These are phyloP conservation scores for Diaporthe caulivora DNA, from an alignment of 2,329 filamentous ascomycete genomes.

Conservation along the genomic window DNA sequence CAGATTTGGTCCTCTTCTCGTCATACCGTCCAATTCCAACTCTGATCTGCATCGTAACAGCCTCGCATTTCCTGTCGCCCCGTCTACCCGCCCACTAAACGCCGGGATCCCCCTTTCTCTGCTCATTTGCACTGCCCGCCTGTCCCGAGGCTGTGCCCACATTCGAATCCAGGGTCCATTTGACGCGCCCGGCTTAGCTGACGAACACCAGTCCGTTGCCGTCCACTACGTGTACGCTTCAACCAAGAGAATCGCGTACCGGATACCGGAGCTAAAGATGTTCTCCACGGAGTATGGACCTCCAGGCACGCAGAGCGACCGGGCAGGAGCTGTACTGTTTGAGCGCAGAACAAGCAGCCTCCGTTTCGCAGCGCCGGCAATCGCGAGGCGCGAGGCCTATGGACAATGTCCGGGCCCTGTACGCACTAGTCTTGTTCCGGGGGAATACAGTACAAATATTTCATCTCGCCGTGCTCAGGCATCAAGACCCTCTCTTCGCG, in stretches of 20 bases:
- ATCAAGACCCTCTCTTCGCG: background rate
- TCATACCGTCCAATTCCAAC: constrained; percentile 17
- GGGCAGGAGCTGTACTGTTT: background rate
- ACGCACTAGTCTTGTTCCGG: background rate
- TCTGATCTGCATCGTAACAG: constrained; percentile 24
- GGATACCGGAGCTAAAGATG: background rate
- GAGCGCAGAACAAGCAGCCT: background rate
- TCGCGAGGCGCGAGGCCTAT: constrained; percentile 16
- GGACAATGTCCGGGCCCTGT: constrained; percentile 15
- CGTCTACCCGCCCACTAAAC: constrained; percentile 17
- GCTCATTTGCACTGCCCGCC: constrained; percentile 27
- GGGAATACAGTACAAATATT: background rate
- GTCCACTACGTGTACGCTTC: background rate
- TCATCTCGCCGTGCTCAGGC: background rate
- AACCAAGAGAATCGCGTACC: background rate
- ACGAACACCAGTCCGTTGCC: constrained; percentile 11
- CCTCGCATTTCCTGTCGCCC: constrained; percentile 2
- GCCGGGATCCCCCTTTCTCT: constrained; percentile 25
- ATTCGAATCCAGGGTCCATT: constrained; percentile 17
- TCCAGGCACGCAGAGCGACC: background rate
- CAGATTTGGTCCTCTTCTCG: constrained; percentile 23
- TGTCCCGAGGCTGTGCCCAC: constrained; percentile 26
- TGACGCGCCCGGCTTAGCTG: constrained; percentile 12
- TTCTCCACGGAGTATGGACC: background rate
- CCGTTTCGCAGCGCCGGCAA: background rate